phyloP scores from a whole-genome alignment of 2,329 filamentous ascomycete genomes.

The Claviceps purpurea region DNA sequence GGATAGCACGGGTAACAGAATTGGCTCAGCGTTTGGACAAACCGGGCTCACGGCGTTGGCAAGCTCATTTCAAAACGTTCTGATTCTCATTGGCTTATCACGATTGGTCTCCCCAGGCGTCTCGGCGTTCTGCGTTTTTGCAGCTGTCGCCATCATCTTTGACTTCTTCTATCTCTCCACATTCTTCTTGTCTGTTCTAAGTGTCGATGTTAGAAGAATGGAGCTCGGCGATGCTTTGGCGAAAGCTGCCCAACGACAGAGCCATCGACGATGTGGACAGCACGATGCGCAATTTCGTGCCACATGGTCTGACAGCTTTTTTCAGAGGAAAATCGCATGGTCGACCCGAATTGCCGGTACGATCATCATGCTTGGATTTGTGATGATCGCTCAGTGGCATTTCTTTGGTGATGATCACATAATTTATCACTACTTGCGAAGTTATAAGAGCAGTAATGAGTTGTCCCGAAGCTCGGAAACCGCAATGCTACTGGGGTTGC shows the following conservation, averaged over 20 bases:
- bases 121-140: slow-evolving; percentile 63
- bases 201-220: slow-evolving; percentile 62
- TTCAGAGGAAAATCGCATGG: slow-evolving; percentile 50
- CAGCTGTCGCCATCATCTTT: slow-evolving; percentile 59
- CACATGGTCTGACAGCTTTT: slow-evolving; percentile 45
- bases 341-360: slow-evolving; percentile 66
- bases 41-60: slow-evolving; percentile 57
- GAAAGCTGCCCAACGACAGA: slow-evolving; percentile 34
- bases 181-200: slow-evolving; percentile 68
- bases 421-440: slow-evolving; percentile 13
- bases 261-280: slow-evolving; percentile 12
- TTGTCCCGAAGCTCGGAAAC: slow-evolving; percentile 18
- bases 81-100: slow-evolving; percentile 53
- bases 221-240: slow-evolving; percentile 62
- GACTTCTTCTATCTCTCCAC: slow-evolving; percentile 69
- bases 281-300: slow-evolving; percentile 12
- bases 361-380: slow-evolving; percentile 57
- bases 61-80: slow-evolving; percentile 54
- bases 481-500: slow-evolving; percentile 44
- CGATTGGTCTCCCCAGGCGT: slow-evolving; percentile 56
- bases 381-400: slow-evolving; percentile 64
- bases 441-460: slow-evolving; percentile 10
- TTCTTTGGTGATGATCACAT: slow-evolving; percentile 52
- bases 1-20: slow-evolving; percentile 52
- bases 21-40: slow-evolving; percentile 61